phyloP scores from a whole-genome alignment of 225 moss, liverwort and hornwort genomes.

The Straminergon stramineum region DNA sequence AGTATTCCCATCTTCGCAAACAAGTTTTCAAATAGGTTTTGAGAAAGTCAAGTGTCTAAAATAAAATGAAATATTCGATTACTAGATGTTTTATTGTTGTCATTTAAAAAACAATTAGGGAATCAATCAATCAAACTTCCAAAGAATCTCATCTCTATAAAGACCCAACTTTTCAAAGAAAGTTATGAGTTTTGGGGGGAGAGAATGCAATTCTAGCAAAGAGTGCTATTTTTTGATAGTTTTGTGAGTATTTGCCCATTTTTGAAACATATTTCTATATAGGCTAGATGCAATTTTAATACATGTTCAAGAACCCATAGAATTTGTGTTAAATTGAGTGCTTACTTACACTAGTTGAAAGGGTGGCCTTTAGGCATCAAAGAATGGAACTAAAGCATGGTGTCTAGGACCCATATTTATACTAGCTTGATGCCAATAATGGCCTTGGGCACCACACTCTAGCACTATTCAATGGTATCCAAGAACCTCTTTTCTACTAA shows the following conservation, averaged over 20 bases:
- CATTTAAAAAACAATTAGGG: no score
- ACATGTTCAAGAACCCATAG: background rate
- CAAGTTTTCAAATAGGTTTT: no score
- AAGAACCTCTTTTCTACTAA: background rate
- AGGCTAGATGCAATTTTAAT: background rate
- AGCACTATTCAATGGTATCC: no score
- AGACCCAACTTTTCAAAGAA: background rate
- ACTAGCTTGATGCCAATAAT: background rate
- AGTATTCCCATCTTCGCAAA: rapidly evolving
- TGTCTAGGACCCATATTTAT: background rate
- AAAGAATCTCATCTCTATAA: background rate
- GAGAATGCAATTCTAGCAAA: rapidly evolving
- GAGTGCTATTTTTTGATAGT: background rate
- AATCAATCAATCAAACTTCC: no score
- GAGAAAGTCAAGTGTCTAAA: background rate
- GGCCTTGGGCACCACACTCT: background rate
- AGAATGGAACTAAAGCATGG: background rate
- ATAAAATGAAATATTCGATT: background rate
- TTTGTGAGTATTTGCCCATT: background rate
- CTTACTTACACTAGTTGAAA: background rate
- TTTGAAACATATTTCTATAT: rapidly evolving
- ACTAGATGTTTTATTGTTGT: background rate
- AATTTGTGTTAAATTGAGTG: background rate
- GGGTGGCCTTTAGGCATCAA: rapidly evolving
- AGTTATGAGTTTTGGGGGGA: rapidly evolving